These are phyloP conservation scores for Thyridium curvatum DNA, from an alignment of 2,329 filamentous ascomycete genomes.

Conservation along the genomic window DNA sequence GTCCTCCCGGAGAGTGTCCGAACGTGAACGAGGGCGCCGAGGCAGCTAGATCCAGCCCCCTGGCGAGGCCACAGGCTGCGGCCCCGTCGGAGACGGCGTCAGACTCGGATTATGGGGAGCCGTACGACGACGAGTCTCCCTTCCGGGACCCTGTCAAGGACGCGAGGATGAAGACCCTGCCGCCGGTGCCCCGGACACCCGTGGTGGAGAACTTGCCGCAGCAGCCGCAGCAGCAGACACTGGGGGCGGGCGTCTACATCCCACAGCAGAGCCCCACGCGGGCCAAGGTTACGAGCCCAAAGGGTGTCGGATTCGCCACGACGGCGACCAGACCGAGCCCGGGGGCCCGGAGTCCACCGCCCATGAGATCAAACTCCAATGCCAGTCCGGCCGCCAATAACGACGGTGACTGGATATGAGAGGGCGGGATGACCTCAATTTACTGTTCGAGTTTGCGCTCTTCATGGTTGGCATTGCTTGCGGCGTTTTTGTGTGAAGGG, in stretches of 20 bases:
- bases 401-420: slow-evolving; percentile 1
- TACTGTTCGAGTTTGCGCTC: too few relatives aligned
- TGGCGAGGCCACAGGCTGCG: slow-evolving; percentile 2
- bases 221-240: slow-evolving; percentile 22
- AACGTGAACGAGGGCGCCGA: neutral
- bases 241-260: slow-evolving; percentile 48
- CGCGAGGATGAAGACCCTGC: slow-evolving; percentile 28
- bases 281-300: slow-evolving; percentile 33
- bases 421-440: too few relatives aligned
- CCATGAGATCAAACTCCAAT: too few relatives aligned
- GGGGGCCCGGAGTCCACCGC: neutral
- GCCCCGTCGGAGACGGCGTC: neutral
- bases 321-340: slow-evolving; percentile 12
- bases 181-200: slow-evolving; percentile 24
- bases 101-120: neutral
- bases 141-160: slow-evolving; percentile 20
- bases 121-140: slow-evolving; percentile 11
- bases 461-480: too few relatives aligned
- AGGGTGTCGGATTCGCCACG: slow-evolving; percentile 33
- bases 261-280: slow-evolving; percentile 29
- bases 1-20: too few relatives aligned
- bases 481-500: too few relatives aligned
- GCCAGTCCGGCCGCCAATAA: neutral
- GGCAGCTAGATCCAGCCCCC: slow-evolving; percentile 6
- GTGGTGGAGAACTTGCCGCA: too few relatives aligned